phyloP scores from a whole-genome alignment of 2,329 filamentous ascomycete genomes.

The Clarireedia monteithiana region DNA sequence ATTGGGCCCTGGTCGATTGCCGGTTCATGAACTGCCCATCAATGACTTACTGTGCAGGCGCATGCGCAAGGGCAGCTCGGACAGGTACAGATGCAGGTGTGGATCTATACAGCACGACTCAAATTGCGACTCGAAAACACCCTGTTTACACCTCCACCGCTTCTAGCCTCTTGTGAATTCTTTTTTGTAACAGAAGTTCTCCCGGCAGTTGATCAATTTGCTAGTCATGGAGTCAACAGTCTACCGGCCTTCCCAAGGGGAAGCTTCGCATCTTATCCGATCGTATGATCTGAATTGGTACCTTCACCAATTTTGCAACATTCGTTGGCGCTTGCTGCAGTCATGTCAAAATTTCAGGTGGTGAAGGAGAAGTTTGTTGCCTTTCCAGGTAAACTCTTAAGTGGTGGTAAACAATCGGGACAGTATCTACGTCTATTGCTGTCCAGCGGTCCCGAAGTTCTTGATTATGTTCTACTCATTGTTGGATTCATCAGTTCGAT shows the following conservation, averaged over 20 bases:
- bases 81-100: neutral
- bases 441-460: neutral
- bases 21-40: too few relatives aligned
- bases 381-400: neutral
- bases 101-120: neutral
- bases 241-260: neutral
- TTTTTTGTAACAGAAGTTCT: neutral
- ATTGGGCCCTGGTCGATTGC: too few relatives aligned
- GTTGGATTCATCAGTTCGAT: constrained; percentile 25
- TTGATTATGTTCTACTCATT: neutral
- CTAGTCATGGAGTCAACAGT: neutral
- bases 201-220: neutral
- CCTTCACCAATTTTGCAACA: neutral
- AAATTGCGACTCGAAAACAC: too few relatives aligned
- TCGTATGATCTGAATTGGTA: neutral
- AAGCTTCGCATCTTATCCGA: neutral
- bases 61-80: too few relatives aligned
- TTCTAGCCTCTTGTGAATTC: neutral
- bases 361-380: neutral
- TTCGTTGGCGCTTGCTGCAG: neutral
- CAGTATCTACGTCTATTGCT: constrained; percentile 1
- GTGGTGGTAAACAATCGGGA: constrained; percentile 1
- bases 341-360: constrained; percentile 1
- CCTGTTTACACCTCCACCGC: neutral
- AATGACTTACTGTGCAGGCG: too few relatives aligned